Evolutionary conservation across 2,329 filamentous ascomycete species (phyloP).

Genomic region (Colletotrichum phormii): DNA sequence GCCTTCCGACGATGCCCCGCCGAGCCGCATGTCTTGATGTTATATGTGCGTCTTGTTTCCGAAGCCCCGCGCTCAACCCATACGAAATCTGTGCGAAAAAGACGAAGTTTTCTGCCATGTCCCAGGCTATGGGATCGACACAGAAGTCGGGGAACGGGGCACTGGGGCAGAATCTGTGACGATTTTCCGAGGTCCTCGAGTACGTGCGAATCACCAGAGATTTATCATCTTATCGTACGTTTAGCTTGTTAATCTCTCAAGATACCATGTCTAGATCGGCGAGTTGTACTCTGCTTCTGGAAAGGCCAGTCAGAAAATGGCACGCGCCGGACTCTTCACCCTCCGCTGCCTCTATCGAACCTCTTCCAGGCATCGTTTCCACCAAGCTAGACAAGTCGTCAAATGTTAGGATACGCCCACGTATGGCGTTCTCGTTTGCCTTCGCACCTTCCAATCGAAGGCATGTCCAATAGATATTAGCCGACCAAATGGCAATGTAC

Average conservation of each 20-base stretch:
- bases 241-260: neutral
- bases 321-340: neutral
- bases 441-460: neutral
- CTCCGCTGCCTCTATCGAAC: neutral
- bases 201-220: neutral
- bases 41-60: conserved; percentile 2
- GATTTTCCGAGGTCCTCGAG: neutral
- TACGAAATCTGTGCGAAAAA: neutral
- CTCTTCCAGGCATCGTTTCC: neutral
- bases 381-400: neutral
- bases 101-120: neutral
- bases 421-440: neutral
- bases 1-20: conserved; percentile 12
- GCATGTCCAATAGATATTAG: neutral
- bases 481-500: neutral
- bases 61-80: neutral
- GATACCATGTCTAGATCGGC: neutral
- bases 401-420: neutral
- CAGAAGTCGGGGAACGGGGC: neutral
- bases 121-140: neutral
- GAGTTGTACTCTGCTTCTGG: neutral
- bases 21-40: neutral
- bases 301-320: neutral
- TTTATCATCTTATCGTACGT: neutral
- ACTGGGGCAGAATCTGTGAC: neutral